Evolutionary conservation across 768 basidiomycete species (phyloP), one percentile per base, ranked within the genome.

Genomic region (Pluteus cervinus): DNA sequence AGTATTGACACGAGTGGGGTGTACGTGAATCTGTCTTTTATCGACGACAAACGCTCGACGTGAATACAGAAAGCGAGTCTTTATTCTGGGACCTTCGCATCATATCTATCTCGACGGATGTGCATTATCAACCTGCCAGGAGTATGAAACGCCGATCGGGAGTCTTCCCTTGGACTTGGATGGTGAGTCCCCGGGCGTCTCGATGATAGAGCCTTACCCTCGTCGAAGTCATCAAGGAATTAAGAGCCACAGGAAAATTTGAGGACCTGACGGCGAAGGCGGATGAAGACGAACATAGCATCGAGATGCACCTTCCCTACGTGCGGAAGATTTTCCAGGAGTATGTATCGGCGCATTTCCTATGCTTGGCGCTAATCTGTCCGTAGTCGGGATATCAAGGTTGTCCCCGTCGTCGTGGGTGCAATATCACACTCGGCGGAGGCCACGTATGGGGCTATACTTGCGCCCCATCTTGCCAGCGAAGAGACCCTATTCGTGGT

Each of bases 251-350:
- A 0, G 77, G 78, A 2, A 61, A 77, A 37, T 98, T 98, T 48
- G 68, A 73, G 24, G 62, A 68, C 7, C 81, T 99, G 76, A 63
- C 62, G 12, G 47, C 70, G 2, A 50, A 62, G 2, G 79, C 78
- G 2, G 96, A 99, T 53, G 91, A 92, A 59, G 88, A 83, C 20
- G 96, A 99, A 52, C 96, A 99, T 56, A 93, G 89, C 53, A 78
- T 99, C 38, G 96, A 99, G 64, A 93, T 99, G 89, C 93, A 98
- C 51, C 72, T 98, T 12, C 92, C 94, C 4, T 93, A 89, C 56
- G 65, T 96, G 28, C 75, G 86, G 34, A 89, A 89, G 57, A 62
- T 83, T 8, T 96, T 94, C 43, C 71, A 86, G 58, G 78, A 78
- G 89, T 90, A 52, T 46, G 66, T 53, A 7, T 15, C 11, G 14